Conservation (phyloP, 1,139 yeast species). For the Nakaseomyces nivariensis region DNA sequence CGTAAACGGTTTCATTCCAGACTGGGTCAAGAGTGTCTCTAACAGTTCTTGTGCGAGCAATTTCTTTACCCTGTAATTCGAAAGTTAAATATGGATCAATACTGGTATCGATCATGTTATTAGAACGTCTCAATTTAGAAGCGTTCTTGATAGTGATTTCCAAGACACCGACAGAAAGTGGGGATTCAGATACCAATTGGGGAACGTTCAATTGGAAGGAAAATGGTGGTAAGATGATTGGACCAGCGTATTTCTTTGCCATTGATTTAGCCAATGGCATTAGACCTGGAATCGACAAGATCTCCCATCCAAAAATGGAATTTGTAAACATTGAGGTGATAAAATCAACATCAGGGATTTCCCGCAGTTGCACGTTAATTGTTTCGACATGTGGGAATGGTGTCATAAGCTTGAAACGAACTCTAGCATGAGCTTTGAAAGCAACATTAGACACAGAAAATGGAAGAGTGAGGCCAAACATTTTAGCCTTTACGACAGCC, state of each 20-base stretch:
- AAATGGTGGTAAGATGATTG: conserved; percentile 76
- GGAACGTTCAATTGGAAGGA: conserved; percentile 87
- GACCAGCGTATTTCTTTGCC: conserved; percentile 80
- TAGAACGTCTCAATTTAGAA: conserved; percentile 54
- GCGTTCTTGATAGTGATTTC: conserved; percentile 60
- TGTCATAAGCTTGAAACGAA: conserved; percentile 78
- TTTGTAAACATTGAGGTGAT: conserved; percentile 63
- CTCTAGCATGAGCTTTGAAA: conserved; percentile 58
- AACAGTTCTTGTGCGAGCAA: conserved; percentile 57
- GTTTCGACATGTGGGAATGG: conserved; percentile 89
- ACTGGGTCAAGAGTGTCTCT: conserved; percentile 56
- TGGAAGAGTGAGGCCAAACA: conserved; percentile 57
- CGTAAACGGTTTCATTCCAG: conserved; percentile 70
- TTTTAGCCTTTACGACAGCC: conserved; percentile 51
- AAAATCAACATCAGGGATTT: conserved; percentile 80
- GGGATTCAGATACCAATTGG: conserved; percentile 78
- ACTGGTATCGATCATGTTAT: conserved; percentile 56
- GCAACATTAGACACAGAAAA: conserved; percentile 53
- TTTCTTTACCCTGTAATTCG: conserved; percentile 45
- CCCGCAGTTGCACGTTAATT: conserved; percentile 69
- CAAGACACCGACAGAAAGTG: conserved; percentile 79
- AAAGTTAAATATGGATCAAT: conserved; percentile 78
- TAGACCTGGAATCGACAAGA: conserved; percentile 76
- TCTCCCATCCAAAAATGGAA: conserved; percentile 72
- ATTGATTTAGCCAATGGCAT: conserved; percentile 69